Evolutionary conservation across 148 eudicot species (phyloP).

Genomic region (Fallopia convolvulus): DNA sequence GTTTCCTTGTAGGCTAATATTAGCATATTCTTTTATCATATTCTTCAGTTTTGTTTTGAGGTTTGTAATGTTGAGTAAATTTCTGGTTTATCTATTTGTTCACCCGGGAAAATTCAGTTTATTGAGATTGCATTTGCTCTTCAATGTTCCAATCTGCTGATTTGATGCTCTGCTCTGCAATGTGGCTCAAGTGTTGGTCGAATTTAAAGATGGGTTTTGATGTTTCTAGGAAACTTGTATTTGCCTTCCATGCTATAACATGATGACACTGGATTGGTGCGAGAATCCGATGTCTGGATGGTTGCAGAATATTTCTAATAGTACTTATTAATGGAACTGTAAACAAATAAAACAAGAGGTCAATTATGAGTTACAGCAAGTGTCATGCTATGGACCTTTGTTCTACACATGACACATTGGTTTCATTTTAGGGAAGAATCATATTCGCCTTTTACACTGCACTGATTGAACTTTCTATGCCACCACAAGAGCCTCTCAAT

Average conservation of each 20-base stretch:
- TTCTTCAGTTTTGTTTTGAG: background rate
- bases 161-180: background rate
- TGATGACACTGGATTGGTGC: background rate
- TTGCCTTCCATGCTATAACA: background rate
- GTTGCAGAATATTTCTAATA: background rate
- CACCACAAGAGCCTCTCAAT: background rate
- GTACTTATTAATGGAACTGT: background rate
- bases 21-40: background rate
- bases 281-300: background rate
- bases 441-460: background rate
- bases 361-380: background rate
- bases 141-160: background rate
- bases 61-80: background rate
- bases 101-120: slow-evolving; percentile 2
- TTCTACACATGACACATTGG: background rate
- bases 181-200: background rate
- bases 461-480: background rate
- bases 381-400: background rate
- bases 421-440: background rate
- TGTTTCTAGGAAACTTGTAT: background rate
- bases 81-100: slow-evolving; percentile 3
- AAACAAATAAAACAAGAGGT: background rate
- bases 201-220: background rate
- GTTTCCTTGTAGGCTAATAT: background rate
- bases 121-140: background rate